Conservation (phyloP, 768 basidiomycete species). For the Neoboletus brunneissimus region DNA sequence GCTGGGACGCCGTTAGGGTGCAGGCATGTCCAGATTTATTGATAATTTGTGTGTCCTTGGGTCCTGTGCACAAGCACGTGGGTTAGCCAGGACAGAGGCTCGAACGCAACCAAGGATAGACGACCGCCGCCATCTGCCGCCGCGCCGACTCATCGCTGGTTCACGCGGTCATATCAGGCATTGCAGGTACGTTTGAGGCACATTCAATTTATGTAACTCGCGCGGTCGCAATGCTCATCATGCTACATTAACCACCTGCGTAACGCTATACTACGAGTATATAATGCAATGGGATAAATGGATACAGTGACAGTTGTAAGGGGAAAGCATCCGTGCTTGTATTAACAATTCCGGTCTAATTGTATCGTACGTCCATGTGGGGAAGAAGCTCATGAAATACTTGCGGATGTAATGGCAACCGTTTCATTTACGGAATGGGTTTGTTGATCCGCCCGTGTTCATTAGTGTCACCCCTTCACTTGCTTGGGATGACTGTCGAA, state of each 20-base stretch:
- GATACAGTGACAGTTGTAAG: constrained; percentile 20
- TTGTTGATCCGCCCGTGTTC: constrained; percentile 46
- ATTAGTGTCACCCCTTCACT: constrained; percentile 40
- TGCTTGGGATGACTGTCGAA: constrained; percentile 35
- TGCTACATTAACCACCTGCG: constrained; percentile 27
- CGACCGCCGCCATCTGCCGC: constrained; percentile 14
- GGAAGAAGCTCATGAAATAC: constrained; percentile 10
- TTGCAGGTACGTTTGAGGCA: constrained; percentile 9
- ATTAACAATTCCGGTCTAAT: constrained; percentile 18
- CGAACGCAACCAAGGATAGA: constrained; percentile 12
- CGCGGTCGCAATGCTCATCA: constrained; percentile 2
- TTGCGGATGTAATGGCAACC: constrained; percentile 7
- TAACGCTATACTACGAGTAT: constrained; percentile 8
- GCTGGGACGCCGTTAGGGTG: constrained; percentile 19
- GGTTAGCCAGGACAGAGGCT: constrained; percentile 3
- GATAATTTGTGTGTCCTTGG: constrained; percentile 17
- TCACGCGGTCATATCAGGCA: constrained; percentile 29
- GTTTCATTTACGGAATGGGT: constrained; percentile 51
- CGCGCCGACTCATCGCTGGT: constrained; percentile 1
- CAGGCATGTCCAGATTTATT: constrained; percentile 22
- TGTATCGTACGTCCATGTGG: constrained; percentile 25
- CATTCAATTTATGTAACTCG: constrained; percentile 14
- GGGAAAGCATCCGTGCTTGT: constrained; percentile 6
- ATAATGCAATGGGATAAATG: constrained; percentile 11
- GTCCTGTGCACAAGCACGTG: constrained; percentile 30